phyloP scores from a whole-genome alignment of 1,139 yeast genomes.

The Suhomyces maxii region DNA sequence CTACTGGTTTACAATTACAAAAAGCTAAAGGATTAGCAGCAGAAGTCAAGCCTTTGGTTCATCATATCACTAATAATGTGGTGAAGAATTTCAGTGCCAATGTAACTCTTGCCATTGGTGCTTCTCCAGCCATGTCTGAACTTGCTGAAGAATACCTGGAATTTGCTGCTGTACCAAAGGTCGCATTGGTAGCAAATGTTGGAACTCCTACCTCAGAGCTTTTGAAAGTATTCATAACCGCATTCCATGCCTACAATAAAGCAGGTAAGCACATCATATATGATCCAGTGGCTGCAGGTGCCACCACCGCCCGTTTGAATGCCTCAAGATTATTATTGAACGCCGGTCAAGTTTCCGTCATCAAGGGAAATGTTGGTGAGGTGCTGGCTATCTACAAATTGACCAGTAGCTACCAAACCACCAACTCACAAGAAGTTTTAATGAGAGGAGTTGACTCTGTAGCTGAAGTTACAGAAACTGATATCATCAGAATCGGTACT shows the following conservation, averaged over 20 bases:
- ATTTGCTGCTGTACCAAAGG: constrained; percentile 53
- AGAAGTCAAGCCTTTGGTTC: constrained; percentile 60
- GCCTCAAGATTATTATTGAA: constrained; percentile 53
- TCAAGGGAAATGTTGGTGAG: constrained; percentile 90
- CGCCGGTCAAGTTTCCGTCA: constrained; percentile 63
- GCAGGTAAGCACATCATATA: constrained; percentile 64
- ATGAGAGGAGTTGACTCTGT: constrained; percentile 80
- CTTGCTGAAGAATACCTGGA: constrained; percentile 66
- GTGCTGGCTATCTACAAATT: constrained; percentile 49
- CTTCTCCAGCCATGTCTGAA: constrained; percentile 93
- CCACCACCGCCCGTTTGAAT: constrained; percentile 57
- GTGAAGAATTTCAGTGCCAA: constrained; percentile 89
- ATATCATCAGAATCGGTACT: constrained; percentile 41
- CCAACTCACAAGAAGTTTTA: constrained; percentile 32
- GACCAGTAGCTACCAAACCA: constrained; percentile 31
- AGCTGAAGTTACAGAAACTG: constrained; percentile 32
- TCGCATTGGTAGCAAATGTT: constrained; percentile 66
- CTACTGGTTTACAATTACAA: neutral
- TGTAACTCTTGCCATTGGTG: constrained; percentile 82
- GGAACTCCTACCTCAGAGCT: constrained; percentile 64
- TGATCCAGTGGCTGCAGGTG: constrained; percentile 95
- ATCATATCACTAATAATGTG: constrained; percentile 88
- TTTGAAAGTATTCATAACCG: constrained; percentile 48
- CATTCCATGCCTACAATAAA: constrained; percentile 59
- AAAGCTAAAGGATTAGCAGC: neutral